A percentile compares a stretch with the other conserved stretches of the same genome.
Evolutionary conservation across 2,329 filamentous ascomycete genomes (phyloP).

Genomic region (Colletotrichum brevisporum): DNA sequence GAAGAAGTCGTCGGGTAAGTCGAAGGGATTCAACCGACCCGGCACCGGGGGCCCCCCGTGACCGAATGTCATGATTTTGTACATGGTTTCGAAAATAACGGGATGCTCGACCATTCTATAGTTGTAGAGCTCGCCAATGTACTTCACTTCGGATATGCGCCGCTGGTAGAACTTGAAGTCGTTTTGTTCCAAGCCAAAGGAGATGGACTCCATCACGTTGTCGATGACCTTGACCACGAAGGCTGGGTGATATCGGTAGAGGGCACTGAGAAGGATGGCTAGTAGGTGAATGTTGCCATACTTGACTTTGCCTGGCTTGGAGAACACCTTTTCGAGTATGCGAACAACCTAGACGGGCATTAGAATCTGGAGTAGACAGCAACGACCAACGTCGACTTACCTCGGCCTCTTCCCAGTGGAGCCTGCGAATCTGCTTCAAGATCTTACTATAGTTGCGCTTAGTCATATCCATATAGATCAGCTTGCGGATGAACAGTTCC

Average conservation of each 20-base stretch:
- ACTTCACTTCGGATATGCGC: slow-evolving; percentile 95
- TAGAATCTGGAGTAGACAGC: not conserved
- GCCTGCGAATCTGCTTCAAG: slow-evolving; percentile 91
- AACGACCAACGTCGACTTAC: slow-evolving; percentile 55
- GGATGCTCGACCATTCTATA: slow-evolving; percentile 97
- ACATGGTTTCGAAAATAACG: slow-evolving; percentile 94
- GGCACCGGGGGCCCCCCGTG: slow-evolving; percentile 88
- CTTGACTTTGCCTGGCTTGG: slow-evolving; percentile 96
- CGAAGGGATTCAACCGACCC: slow-evolving; percentile 82
- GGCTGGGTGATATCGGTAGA: slow-evolving; percentile 91
- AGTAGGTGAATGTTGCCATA: slow-evolving; percentile 97
- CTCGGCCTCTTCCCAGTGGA: slow-evolving; percentile 97
- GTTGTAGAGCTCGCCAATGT: slow-evolving; percentile 95
- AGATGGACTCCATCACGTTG: slow-evolving; percentile 89
- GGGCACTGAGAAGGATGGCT: slow-evolving; percentile 87
- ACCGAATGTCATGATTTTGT: slow-evolving; percentile 93
- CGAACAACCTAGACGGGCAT: slow-evolving; percentile 68
- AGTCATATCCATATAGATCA: slow-evolving; percentile 94
- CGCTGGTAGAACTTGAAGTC: slow-evolving; percentile 98
- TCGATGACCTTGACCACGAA: slow-evolving; percentile 95
- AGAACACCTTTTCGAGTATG: slow-evolving; percentile 90
- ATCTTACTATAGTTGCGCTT: slow-evolving; percentile 95
- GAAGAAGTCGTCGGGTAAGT: slow-evolving; percentile 95
- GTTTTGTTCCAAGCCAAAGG: slow-evolving; percentile 90
- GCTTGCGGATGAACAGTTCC: slow-evolving; percentile 91